phyloP scores from a whole-genome alignment of 148 eudicot species.

The Hydrangea macrophylla region DNA sequence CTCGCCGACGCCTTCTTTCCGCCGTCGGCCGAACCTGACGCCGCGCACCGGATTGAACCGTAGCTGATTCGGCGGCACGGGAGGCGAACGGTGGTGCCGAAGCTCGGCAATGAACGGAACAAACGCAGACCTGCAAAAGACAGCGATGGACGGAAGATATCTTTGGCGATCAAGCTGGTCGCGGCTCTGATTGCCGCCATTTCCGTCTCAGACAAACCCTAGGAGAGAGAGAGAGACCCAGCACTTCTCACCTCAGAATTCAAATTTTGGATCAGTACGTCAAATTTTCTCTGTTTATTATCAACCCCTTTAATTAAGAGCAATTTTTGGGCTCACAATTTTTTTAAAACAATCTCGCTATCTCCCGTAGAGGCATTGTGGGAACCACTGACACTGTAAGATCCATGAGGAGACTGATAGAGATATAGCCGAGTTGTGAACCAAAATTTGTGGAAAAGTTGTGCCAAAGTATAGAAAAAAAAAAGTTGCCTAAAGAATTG shows the following conservation, averaged over 20 bases:
- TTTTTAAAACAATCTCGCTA: too few species aligned
- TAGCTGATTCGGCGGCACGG: constrained; percentile 35
- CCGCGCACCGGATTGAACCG: constrained; percentile 37
- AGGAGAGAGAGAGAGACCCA: background rate
- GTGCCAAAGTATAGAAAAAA: too few species aligned
- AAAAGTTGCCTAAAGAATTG: too few species aligned
- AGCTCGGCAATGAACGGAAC: constrained; percentile 14
- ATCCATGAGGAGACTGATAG: too few species aligned
- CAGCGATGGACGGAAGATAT: constrained; percentile 29
- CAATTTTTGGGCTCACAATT: too few species aligned
- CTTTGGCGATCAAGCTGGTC: constrained; percentile 30
- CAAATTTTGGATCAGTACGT: too few species aligned
- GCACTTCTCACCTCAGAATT: background rate
- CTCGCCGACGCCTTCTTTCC: constrained; percentile 64
- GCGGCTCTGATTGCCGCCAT: constrained; percentile 56
- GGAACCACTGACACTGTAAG: too few species aligned
- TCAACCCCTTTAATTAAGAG: too few species aligned
- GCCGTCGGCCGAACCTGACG: constrained; percentile 33
- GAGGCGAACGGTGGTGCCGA: background rate
- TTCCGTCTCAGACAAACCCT: background rate
- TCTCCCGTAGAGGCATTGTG: too few species aligned
- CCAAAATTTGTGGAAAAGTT: too few species aligned
- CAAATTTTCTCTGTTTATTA: too few species aligned
- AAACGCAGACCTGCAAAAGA: constrained; percentile 11
- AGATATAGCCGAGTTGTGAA: too few species aligned